Evolutionary conservation across 306 rosid genomes (phyloP), one percentile per base, ranked within the genome.

Genomic region (Pterocarpus macrocarpus): DNA sequence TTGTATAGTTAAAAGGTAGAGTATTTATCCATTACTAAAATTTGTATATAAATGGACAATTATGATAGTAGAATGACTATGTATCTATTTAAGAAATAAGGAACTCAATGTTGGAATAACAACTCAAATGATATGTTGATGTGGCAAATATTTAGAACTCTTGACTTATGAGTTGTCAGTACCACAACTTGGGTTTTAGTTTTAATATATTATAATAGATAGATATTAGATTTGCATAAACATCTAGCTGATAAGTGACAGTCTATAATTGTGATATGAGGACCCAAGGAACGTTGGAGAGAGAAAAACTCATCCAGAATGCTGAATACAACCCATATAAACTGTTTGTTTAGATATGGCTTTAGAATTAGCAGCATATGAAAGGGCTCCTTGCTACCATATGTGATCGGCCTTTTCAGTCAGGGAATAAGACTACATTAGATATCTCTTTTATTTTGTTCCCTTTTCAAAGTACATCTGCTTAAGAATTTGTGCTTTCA

Each of bases 321-420:
- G 52, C 34, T n/a, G 15, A 62, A 4, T 45, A 53, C 80, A 33
- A 6, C 28, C 28, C 49, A 43, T 8, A 16, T 32, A 16, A 68
- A 69, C 22, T 41, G 43, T 53, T 55, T 0, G 0, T 17, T 59
- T n/a, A 12, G 3, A 9, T 39, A 44, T 68, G 43, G 16, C 44
- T 44, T 47, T 72, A 28, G 73, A 49, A 53, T 74, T 62, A 49
- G 13, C 73, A 41, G 45, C 35, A 7, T n/a, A n/a, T 80, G 73
- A 57, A 71, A 50, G 49, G 35, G 64, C 35, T 80, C 43, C 84
- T 10, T 4, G 4, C 58, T 28, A 52, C 67, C 74, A 32, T 33
- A 13, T 13, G 15, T 70, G 5, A 16, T 32, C 28, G 8, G 6
- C 5, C 1, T 64, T 64, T 79, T 74, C 16, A 22, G 64, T 65